A percentile compares a stretch with the other conserved stretches of the same genome.
Evolutionary conservation across 75 land plant species (phyloP).

Genomic region (Adiantum capillusveneris): DNA sequence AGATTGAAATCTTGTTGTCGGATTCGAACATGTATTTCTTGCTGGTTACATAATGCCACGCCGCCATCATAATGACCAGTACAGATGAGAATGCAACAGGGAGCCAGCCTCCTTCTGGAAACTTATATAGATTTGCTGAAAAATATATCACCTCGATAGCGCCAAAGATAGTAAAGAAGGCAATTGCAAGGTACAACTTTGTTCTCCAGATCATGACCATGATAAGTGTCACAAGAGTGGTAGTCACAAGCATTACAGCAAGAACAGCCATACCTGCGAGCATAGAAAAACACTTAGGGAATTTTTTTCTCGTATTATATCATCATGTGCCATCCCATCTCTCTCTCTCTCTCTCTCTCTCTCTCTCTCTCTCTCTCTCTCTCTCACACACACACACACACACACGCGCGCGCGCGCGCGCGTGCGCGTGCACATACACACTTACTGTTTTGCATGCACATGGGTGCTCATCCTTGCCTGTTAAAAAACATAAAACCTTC

Average conservation of each 20-base stretch:
- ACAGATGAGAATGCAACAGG: constrained; percentile 43
- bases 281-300: not conserved
- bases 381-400: too few relatives aligned
- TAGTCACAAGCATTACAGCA: constrained; percentile 60
- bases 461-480: too few relatives aligned
- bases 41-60: constrained; percentile 58
- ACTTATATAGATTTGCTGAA: constrained; percentile 54
- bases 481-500: too few relatives aligned
- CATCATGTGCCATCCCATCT: too few relatives aligned
- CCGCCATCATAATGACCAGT: constrained; percentile 39
- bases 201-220: constrained; percentile 72
- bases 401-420: too few relatives aligned
- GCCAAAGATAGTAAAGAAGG: constrained; percentile 35
- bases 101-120: constrained; percentile 63
- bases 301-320: too few relatives aligned
- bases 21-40: constrained; percentile 38
- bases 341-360: too few relatives aligned
- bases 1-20: constrained; percentile 41
- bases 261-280: constrained; percentile 59
- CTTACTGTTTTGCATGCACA: too few relatives aligned
- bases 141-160: constrained; percentile 42
- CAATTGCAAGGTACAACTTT: constrained; percentile 17
- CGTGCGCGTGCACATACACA: too few relatives aligned
- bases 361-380: too few relatives aligned
- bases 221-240: constrained; percentile 37